A percentile compares a stretch with the other conserved stretches of the same genome.
Evolutionary conservation across 306 rosid species (phyloP).

Genomic region (Vigna angularis): DNA sequence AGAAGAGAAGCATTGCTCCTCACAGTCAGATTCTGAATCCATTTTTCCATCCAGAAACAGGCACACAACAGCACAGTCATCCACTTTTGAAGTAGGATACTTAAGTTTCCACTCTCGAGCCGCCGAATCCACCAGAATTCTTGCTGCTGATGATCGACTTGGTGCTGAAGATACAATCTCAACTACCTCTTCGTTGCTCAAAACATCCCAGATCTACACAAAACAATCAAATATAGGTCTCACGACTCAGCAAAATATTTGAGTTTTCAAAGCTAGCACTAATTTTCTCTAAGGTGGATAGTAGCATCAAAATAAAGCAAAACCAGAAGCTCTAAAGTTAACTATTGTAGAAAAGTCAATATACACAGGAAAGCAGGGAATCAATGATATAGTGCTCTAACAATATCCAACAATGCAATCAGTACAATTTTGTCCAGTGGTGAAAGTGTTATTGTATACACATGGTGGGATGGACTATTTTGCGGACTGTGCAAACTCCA

Average conservation of each 20-base stretch:
- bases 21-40: slow-evolving; percentile 87
- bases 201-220: slow-evolving; percentile 92
- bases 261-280: slow-evolving; percentile 27
- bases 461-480: slow-evolving; percentile 6
- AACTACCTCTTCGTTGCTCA: slow-evolving; percentile 95
- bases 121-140: slow-evolving; percentile 82
- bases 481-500: background rate
- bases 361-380: slow-evolving; percentile 6
- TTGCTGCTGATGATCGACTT: slow-evolving; percentile 75
- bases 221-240: background rate
- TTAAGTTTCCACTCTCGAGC: slow-evolving; percentile 89
- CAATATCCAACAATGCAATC: background rate
- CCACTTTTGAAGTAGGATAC: slow-evolving; percentile 97
- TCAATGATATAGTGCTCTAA: background rate
- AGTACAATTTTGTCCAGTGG: slow-evolving; percentile 28
- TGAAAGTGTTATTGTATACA: background rate
- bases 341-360: slow-evolving; percentile 25
- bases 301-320: background rate
- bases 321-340: background rate
- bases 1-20: slow-evolving; percentile 82
- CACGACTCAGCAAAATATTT: background rate
- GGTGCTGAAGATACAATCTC: slow-evolving; percentile 82
- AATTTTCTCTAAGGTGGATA: background rate
- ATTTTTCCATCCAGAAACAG: slow-evolving; percentile 88
- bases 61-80: slow-evolving; percentile 96